Conservation (phyloP, 164 flowering plant species). For the Umbellularia californica region DNA sequence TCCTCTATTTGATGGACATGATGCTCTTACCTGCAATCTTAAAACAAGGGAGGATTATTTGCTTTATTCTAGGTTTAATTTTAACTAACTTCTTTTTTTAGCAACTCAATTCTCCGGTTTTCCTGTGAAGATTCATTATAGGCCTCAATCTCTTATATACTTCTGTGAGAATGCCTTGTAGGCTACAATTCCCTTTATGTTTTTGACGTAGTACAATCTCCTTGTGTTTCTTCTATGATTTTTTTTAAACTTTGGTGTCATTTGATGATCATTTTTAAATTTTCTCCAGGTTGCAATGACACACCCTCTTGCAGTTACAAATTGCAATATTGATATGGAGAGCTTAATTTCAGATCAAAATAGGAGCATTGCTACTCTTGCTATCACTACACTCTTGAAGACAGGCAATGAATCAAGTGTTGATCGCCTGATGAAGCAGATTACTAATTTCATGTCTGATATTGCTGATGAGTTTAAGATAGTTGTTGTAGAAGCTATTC, state of each 20-base stretch:
- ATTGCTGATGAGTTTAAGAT: constrained; percentile 99
- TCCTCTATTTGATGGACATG: too few species aligned
- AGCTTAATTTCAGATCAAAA: constrained; percentile 94
- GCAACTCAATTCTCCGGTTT: not conserved
- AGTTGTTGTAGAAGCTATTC: constrained; percentile 96
- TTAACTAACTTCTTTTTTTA: too few species aligned
- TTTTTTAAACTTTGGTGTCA: too few species aligned
- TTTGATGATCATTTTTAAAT: not conserved
- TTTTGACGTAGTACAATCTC: too few species aligned
- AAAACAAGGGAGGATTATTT: too few species aligned
- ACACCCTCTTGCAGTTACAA: constrained; percentile 95
- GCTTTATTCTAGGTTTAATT: too few species aligned
- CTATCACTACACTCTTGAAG: constrained; percentile 92
- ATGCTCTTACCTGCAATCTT: too few species aligned
- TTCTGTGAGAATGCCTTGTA: too few species aligned
- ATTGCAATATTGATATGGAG: constrained; percentile 99
- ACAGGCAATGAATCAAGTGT: constrained; percentile 98
- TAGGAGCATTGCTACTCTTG: constrained; percentile 97
- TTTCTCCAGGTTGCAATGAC: constrained; percentile 90
- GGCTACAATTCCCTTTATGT: too few species aligned
- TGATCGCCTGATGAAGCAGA: constrained; percentile 97
- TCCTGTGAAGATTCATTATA: not conserved
- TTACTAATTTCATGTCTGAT: constrained; percentile 98
- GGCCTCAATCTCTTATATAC: too few species aligned
- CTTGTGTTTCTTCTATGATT: too few species aligned